Base-by-base conservation (phyloP, 495 filamentous ascomycete species). In the Trichoderma erinaceum region DNA sequence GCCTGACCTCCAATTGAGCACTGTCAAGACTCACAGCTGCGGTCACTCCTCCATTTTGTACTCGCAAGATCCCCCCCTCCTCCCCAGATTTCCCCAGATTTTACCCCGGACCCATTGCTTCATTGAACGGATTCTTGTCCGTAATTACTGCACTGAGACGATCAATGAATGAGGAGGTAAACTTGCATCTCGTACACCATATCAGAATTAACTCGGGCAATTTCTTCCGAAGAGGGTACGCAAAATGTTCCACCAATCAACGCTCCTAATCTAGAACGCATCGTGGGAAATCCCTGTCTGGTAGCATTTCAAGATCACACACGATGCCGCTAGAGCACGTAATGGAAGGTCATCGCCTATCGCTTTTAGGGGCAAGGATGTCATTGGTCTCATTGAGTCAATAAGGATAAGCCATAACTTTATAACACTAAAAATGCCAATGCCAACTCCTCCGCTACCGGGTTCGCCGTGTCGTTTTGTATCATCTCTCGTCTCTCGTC, bases 341-440 rank as follows among this genome's bases (percentile, higher is more conserved):
- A 7, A 23, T 11, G 5, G n/a, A 52, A 16, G 43, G 18, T 46
- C 13, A 46, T 11, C 43, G 43, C 18, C 13, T 16, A 38, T 38
- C 35, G 35, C 43, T 1, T 56, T 15, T 56, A 23, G n/a, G n/a
- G 18, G 6, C n/a, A 56, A 5, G 50, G 16, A 56, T 56, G 16
- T 61, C 56, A 61, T 61, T 61, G 56, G 56, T 61, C 56, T 61
- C 56, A 61, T 61, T 61, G 56, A 12, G 25, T 29, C 16, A 29
- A 61, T 29, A 21, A 61, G 56, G 11, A 61, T 61, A 61, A 15
- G 25, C 13, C 23, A 27, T 15, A 61, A 8, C 25, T 15, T 15
- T 48, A 4, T 29, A 61, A 29, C 10, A 32, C 23, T 61, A 61
- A 32, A 27, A 61, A 29, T 32, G 3, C 4, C 8, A 61, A 32